Base-by-base conservation (phyloP, 1,284 basidiomycete species). In the Cryptococcus wingfieldii region DNA sequence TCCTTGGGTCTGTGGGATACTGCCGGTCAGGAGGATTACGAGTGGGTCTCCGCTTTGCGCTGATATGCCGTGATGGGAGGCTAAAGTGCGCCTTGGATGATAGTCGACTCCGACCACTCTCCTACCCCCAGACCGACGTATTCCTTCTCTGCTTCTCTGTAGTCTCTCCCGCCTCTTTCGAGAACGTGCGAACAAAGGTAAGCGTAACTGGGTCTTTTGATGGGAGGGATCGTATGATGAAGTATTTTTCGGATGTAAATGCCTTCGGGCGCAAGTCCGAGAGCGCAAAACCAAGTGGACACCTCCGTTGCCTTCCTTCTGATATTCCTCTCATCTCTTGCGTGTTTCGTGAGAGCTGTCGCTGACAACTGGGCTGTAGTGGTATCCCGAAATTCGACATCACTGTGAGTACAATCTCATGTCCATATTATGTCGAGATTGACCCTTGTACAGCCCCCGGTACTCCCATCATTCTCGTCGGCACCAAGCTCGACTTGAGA, bases 61-160 rank as follows among this genome's bases (percentile, higher is more conserved):
- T 9, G 41, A 42, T 23, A 42, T 42, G 4, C 19, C 31, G 18
- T n/a, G 42, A 28, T 27, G 27, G 5, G 18, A 23, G 38, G 19
- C 34, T 27, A 5, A 16, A 41, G 31, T 10, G 31, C 16, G 28
- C 37, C 16, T 18, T 28, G 16, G 34, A 25, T 23, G 19, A 34
- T 78, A 96, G 98, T 79, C 89, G 96, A 55, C 87, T 99, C 69
- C 88, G 96, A 67, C 96, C 96, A 52, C 83, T 98, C 63, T 95
- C 91, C 60, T 99, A 99, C 80, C 96, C 96, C 8, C 96, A 98
- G 79, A 98, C 96, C 51, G 96, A 99, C 76, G 93, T 99, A 39
- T 98, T 99, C 81, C 83, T 99, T 74, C 93, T 98, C 77, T 98
- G 96, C 78, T 99, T 98, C 82, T 96, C 92, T 47, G 84, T 98